A percentile compares a stretch with the other conserved stretches of the same genome.
phyloP scores from a whole-genome alignment of 768 basidiomycete genomes.

The Suillus luteus region DNA sequence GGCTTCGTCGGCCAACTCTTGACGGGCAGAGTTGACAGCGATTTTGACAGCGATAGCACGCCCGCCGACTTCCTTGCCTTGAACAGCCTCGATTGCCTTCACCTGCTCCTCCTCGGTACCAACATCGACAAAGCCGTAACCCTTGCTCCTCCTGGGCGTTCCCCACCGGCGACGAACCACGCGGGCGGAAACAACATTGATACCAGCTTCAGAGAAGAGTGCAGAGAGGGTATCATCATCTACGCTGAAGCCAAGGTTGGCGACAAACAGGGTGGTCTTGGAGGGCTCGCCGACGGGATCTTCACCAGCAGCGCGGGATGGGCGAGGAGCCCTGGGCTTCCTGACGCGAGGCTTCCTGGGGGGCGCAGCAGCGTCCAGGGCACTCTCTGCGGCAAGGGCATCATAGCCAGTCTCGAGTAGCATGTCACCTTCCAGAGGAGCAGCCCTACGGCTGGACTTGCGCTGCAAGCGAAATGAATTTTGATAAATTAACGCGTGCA shows the following conservation, averaged over 20 bases:
- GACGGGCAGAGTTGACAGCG: conserved; percentile 81
- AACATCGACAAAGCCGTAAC: conserved; percentile 98
- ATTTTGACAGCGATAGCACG: conserved; percentile 91
- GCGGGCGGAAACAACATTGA: conserved; percentile 82
- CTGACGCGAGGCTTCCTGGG: conserved; percentile 56
- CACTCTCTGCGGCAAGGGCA: conserved; percentile 39
- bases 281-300: conserved; percentile 88
- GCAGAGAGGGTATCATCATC: conserved; percentile 79
- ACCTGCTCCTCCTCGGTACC: conserved; percentile 85
- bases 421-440: conserved; percentile 36
- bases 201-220: conserved; percentile 85
- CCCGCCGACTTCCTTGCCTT: conserved; percentile 87
- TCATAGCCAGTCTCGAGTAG: conserved; percentile 28
- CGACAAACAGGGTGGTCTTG: conserved; percentile 90
- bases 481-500: conserved; percentile 12
- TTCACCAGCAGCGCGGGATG: conserved; percentile 73
- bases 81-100: conserved; percentile 84
- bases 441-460: conserved; percentile 49
- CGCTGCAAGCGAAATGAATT: conserved; percentile 43
- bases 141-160: conserved; percentile 86
- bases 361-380: conserved; percentile 36
- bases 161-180: conserved; percentile 88
- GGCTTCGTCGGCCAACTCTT: conserved; percentile 43
- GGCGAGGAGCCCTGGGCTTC: conserved; percentile 58
- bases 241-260: conserved; percentile 95